Evolutionary conservation across 2,329 filamentous ascomycete genomes (phyloP).

Genomic region (Sarocladium kiliense): DNA sequence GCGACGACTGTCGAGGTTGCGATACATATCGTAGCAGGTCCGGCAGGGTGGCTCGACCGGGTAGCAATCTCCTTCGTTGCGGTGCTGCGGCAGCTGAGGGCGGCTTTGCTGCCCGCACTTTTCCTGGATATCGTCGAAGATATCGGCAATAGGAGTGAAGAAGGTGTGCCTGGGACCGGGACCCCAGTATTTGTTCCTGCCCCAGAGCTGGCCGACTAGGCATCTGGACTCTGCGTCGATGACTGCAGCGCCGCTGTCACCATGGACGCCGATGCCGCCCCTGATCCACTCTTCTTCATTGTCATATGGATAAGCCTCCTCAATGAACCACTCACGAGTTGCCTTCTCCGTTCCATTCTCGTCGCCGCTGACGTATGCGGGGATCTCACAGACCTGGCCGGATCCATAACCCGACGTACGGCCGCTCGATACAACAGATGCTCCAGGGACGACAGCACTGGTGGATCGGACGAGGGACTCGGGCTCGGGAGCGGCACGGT

Average conservation of each 20-base stretch:
- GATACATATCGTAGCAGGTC: slow-evolving; percentile 34
- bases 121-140: slow-evolving; percentile 42
- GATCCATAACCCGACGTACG: slow-evolving; percentile 37
- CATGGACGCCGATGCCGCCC: slow-evolving; percentile 38
- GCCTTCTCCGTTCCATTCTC: slow-evolving; percentile 35
- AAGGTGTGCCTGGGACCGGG: slow-evolving; percentile 34
- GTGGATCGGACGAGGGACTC: slow-evolving; percentile 28
- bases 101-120: slow-evolving; percentile 33
- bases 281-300: slow-evolving; percentile 39
- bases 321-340: slow-evolving; percentile 41
- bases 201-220: slow-evolving; percentile 39
- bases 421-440: slow-evolving; percentile 32
- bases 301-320: slow-evolving; percentile 31
- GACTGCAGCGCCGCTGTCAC: slow-evolving; percentile 39
- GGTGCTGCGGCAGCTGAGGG: slow-evolving; percentile 34
- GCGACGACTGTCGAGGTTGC: slow-evolving; percentile 36
- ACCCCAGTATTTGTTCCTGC: slow-evolving; percentile 37
- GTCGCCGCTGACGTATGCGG: slow-evolving; percentile 33
- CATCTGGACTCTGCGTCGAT: slow-evolving; percentile 33
- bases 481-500: slow-evolving; percentile 20
- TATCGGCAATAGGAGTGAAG: slow-evolving; percentile 38
- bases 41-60: slow-evolving; percentile 34
- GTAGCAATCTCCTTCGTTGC: slow-evolving; percentile 34
- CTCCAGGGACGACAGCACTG: slow-evolving; percentile 27
- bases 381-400: slow-evolving; percentile 37